These are phyloP conservation scores for Drechslerella coelobrocha DNA, from an alignment of 2,329 filamentous ascomycete genomes.

Conservation along the genomic window DNA sequence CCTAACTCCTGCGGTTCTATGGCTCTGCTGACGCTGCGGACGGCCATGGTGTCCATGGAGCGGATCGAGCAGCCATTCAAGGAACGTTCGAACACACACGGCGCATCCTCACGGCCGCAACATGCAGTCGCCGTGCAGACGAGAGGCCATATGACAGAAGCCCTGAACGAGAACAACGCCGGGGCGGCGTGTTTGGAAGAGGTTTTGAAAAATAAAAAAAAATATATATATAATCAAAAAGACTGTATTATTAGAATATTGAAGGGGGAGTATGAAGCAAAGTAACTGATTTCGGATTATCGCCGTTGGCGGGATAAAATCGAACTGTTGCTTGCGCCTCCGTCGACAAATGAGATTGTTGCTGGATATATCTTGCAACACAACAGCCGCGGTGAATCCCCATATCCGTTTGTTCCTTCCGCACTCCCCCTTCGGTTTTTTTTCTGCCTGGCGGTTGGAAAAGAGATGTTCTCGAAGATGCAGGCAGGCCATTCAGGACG, in stretches of 20 bases:
- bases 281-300: no score
- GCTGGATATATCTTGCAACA: neutral
- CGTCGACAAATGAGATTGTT: neutral
- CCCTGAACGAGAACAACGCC: conserved; percentile 34
- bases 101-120: conserved; percentile 47
- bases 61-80: conserved; percentile 48
- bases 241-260: neutral
- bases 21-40: conserved; percentile 20
- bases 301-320: neutral
- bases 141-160: conserved; percentile 29
- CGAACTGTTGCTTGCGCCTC: no score
- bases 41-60: conserved; percentile 48
- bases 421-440: neutral
- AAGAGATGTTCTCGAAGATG: conserved; percentile 40
- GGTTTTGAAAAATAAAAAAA: no score
- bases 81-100: conserved; percentile 24
- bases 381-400: neutral
- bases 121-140: conserved; percentile 4
- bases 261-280: neutral
- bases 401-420: neutral
- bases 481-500: conserved; percentile 10
- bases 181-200: conserved; percentile 3
- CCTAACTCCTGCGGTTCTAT: neutral
- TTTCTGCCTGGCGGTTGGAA: conserved; percentile 9
- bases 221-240: neutral